phyloP scores from a whole-genome alignment of 768 basidiomycete species.

The Kwoniella europaea region DNA sequence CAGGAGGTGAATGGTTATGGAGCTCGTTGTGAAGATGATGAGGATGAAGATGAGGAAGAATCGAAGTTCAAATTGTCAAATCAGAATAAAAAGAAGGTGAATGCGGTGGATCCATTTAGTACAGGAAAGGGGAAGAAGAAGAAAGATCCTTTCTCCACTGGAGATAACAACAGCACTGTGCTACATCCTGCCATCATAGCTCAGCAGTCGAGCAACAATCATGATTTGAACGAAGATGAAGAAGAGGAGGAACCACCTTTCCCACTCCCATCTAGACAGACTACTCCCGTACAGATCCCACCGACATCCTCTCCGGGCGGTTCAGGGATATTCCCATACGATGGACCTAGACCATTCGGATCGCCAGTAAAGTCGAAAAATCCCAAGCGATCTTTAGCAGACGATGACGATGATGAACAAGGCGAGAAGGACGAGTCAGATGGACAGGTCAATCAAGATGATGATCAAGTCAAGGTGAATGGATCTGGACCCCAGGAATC shows the following conservation, averaged over 20 bases:
- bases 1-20: slow-evolving; percentile 9
- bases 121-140: slow-evolving; percentile 33
- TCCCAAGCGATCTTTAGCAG: background rate
- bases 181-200: background rate
- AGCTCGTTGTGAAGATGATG: slow-evolving; percentile 25
- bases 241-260: slow-evolving; percentile 1
- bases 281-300: background rate
- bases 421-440: background rate
- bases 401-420: background rate
- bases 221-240: no score
- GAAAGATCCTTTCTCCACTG: slow-evolving; percentile 20
- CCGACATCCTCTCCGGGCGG: slow-evolving; percentile 22
- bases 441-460: background rate
- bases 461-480: background rate
- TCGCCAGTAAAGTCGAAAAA: slow-evolving; percentile 7
- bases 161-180: background rate
- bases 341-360: slow-evolving; percentile 24
- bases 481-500: background rate
- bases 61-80: slow-evolving; percentile 27
- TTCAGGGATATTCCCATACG: slow-evolving; percentile 32
- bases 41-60: slow-evolving; percentile 37
- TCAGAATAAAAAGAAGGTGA: slow-evolving; percentile 36
- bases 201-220: no score
- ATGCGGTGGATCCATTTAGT: background rate
- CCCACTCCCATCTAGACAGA: background rate